Base-by-base conservation (phyloP, 768 basidiomycete genomes). In the Lyophyllum atratum region DNA sequence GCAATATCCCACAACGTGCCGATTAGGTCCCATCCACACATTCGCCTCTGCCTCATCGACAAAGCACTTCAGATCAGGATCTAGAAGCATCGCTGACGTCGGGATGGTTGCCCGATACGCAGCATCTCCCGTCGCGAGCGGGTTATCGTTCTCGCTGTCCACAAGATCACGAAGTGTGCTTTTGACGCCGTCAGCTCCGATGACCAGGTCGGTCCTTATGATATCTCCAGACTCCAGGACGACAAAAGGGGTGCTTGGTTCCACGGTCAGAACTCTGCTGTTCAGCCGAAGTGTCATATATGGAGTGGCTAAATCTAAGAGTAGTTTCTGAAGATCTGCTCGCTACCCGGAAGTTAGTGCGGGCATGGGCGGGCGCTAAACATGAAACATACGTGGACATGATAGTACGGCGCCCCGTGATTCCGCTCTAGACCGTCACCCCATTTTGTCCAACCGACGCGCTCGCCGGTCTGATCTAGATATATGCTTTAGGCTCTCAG, bases 81-180 rank as follows among this genome's bases (percentile, higher is more conserved):
- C 83, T 10, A 66, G 63, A 11, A 83, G 54, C 66, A 87, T 71
- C 1, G 71, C 34, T 64, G 71, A 56, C 0, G 83, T 74, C 2
- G 80, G 72, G 33, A 88, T 72, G 26, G 79, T 72, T 4, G 83
- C 81, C 49, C 86, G 78, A 62, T 85, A 88, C 0, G 84, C 86
- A 0, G 83, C 81, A 61, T 89, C 85, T 0, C 85, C 87, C 0
- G 87, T 87, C 4, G 83, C 75, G 0, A 76, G 76, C 0, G 80
- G 74, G 31, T 75, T 74, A 42, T 78, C 74, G 0, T 69, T 70
- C 0, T 76, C 77, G 0, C 83, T 77, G n/a, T 85, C 76, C 31
- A 81, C 75, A 29, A 79, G 71, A 60, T 80, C 66, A 1, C 80
- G 79, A 1, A 84, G 61, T 15, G 69, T 58, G 61, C 84, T 84